These are phyloP conservation scores for Nicotiana attenuata DNA, from an alignment of 257 asterid genomes.

Conservation along the genomic window DNA sequence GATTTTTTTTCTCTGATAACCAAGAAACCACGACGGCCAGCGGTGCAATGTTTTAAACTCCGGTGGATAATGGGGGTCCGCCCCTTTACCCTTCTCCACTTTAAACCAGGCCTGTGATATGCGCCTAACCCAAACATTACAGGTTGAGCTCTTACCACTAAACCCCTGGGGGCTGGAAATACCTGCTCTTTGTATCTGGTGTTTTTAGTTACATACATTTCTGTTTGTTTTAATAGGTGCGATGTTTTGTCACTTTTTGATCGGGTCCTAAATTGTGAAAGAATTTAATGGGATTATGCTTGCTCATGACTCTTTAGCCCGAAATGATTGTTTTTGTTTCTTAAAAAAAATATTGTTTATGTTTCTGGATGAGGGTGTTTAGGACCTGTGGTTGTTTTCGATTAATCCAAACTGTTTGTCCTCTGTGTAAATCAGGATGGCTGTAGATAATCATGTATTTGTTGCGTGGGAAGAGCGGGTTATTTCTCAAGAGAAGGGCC, in stretches of 20 bases:
- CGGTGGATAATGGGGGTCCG: neutral
- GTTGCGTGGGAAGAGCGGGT: constrained; percentile 41
- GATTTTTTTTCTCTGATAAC: too few relatives aligned
- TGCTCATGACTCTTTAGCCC: neutral
- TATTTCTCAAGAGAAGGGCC: constrained; percentile 27
- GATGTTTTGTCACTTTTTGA: neutral
- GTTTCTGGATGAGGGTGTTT: constrained; percentile 1
- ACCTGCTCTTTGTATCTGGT: neutral
- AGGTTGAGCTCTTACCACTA: neutral
- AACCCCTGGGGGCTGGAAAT: neutral
- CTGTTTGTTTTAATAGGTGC: neutral
- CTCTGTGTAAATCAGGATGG: constrained; percentile 34
- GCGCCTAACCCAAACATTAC: neutral
- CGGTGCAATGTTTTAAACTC: neutral
- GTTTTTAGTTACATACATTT: neutral
- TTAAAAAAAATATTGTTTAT: neutral
- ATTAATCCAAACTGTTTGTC: neutral
- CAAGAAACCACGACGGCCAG: neutral
- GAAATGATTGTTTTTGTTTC: neutral
- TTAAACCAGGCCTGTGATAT: neutral
- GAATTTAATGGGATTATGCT: neutral
- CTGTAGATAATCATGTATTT: constrained; percentile 15
- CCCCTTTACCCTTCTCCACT: neutral
- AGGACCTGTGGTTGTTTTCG: neutral
- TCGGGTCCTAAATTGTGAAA: neutral